These are phyloP conservation scores for Blastomyces silverae DNA, from an alignment of 2,329 filamentous ascomycete genomes.

Conservation along the genomic window DNA sequence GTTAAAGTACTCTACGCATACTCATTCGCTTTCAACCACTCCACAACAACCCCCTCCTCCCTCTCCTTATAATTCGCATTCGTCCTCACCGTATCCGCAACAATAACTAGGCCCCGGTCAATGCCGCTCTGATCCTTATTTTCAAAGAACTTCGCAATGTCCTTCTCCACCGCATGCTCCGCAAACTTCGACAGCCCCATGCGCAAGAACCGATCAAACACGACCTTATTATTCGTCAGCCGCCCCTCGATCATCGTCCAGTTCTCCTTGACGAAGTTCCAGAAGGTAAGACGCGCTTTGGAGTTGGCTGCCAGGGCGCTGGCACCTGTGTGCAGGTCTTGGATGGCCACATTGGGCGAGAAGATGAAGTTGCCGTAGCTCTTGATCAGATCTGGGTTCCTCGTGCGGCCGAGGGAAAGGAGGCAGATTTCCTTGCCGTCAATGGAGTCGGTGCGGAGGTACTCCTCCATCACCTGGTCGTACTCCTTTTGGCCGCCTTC, in stretches of 20 bases:
- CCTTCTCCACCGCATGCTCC: slow-evolving; percentile 59
- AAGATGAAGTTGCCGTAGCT: slow-evolving; percentile 67
- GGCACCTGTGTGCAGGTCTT: slow-evolving; percentile 82
- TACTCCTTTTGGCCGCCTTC: slow-evolving; percentile 64
- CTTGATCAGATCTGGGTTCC: slow-evolving; percentile 60
- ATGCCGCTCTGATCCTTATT: slow-evolving; percentile 80
- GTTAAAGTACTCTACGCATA: slow-evolving; percentile 41
- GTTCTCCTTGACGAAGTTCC: slow-evolving; percentile 78
- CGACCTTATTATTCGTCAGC: slow-evolving; percentile 72
- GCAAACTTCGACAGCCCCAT: slow-evolving; percentile 72
- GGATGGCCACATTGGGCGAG: slow-evolving; percentile 73
- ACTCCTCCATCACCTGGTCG: slow-evolving; percentile 75
- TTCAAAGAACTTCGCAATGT: slow-evolving; percentile 79
- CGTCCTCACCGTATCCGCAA: slow-evolving; percentile 76
- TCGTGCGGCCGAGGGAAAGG: slow-evolving; percentile 65
- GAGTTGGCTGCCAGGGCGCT: slow-evolving; percentile 65
- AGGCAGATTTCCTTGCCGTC: slow-evolving; percentile 88
- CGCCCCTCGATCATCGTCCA: slow-evolving; percentile 68
- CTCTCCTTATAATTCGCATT: slow-evolving; percentile 75
- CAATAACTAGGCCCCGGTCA: slow-evolving; percentile 76
- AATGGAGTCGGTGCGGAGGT: slow-evolving; percentile 70
- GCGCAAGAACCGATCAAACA: slow-evolving; percentile 82
- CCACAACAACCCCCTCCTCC: slow-evolving; percentile 64
- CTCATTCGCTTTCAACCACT: slow-evolving; percentile 65
- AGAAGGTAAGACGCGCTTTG: slow-evolving; percentile 65